Conservation (phyloP, 2,329 filamentous ascomycete species). For the Talaromyces sp. region DNA sequence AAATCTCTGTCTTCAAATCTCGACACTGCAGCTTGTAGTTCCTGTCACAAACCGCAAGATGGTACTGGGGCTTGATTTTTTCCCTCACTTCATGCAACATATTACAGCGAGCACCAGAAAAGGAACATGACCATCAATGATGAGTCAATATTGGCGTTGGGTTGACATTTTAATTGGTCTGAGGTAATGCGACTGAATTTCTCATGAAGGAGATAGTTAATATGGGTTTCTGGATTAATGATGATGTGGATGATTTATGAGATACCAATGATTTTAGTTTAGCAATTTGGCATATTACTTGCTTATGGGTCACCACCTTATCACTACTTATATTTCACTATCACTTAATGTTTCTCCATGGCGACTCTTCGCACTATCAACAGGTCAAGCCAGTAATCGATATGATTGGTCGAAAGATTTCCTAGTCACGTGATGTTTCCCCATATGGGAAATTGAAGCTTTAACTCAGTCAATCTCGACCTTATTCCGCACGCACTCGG, state of each 20-base stretch:
- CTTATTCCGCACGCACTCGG: neutral
- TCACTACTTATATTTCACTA: neutral
- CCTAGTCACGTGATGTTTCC: neutral
- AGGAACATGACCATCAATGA: neutral
- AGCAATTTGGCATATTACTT: neutral
- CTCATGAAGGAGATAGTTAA: neutral
- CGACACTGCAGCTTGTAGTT: conserved; percentile 56
- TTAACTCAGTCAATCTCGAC: neutral
- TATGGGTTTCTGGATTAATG: neutral
- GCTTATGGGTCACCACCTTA: neutral
- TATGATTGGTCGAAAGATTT: conserved; percentile 5
- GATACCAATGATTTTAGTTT: conserved; percentile 16
- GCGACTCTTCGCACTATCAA: neutral
- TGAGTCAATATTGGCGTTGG: neutral
- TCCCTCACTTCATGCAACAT: neutral
- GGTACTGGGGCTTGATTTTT: neutral
- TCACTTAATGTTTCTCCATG: neutral
- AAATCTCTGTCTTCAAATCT: conserved; percentile 75
- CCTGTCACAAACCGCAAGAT: neutral
- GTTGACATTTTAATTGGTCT: neutral
- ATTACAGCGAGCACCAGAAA: conserved; percentile 1
- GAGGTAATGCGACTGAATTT: neutral
- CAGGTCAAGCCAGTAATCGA: neutral
- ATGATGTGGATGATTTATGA: conserved; percentile 5
- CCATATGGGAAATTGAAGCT: conserved; percentile 1